Evolutionary conservation across 345 rosid species (phyloP).

Genomic region (Clausena lansium): DNA sequence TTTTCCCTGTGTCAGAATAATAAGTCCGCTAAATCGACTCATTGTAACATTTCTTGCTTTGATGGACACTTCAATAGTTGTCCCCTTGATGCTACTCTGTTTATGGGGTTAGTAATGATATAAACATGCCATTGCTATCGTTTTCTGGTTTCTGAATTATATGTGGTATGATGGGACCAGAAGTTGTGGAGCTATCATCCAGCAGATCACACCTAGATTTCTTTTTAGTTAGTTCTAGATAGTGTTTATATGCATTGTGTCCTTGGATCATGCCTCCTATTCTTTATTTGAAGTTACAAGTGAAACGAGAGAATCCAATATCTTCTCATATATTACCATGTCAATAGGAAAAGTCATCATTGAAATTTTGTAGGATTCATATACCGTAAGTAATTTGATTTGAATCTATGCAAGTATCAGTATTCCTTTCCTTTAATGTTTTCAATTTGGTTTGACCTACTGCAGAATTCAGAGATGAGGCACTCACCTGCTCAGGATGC

Average conservation of each 20-base stretch:
- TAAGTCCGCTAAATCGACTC: background rate
- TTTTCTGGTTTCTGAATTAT: background rate
- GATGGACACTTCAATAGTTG: background rate
- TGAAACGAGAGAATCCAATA: background rate
- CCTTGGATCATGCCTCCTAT: background rate
- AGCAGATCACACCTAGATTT: background rate
- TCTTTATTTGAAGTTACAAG: background rate
- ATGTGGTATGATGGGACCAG: background rate
- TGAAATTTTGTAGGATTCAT: background rate
- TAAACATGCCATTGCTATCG: background rate
- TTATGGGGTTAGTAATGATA: background rate
- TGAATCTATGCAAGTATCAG: background rate
- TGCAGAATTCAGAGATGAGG: conserved; percentile 63
- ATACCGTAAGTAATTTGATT: background rate
- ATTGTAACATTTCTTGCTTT: background rate
- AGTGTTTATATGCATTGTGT: background rate
- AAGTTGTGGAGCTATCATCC: background rate
- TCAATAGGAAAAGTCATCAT: background rate
- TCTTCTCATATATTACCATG: background rate
- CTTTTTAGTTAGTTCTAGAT: background rate
- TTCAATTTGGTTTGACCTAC: conserved; percentile 10
- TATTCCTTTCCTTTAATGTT: background rate
- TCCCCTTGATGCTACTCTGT: background rate
- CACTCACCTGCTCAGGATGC: conserved; percentile 78
- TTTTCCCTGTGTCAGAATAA: background rate